Evolutionary conservation across 2,329 filamentous ascomycete species (phyloP).

Genomic region (Fusarium penzigii): DNA sequence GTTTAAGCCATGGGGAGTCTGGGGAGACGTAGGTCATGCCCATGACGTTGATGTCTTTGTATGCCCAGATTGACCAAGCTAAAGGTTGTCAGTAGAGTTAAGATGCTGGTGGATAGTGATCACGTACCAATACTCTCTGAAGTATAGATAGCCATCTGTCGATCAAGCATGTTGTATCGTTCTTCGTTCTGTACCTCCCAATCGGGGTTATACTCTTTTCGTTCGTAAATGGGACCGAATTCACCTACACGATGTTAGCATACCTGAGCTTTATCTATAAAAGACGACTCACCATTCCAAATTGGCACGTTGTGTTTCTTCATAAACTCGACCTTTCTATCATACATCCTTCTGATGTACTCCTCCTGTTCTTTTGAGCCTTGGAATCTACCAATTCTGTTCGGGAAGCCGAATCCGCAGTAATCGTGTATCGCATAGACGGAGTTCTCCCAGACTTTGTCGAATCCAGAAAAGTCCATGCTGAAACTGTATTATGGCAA

Average conservation of each 20-base stretch:
- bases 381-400: constrained; percentile 36
- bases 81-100: not conserved
- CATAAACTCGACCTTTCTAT: constrained; percentile 46
- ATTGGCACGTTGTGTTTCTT: constrained; percentile 39
- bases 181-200: constrained; percentile 33
- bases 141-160: constrained; percentile 40
- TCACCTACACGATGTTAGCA: constrained; percentile 34
- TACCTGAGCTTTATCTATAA: fast-evolving
- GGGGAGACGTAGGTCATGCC: constrained; percentile 53
- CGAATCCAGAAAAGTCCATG: constrained; percentile 32
- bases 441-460: constrained; percentile 43
- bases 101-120: fast-evolving
- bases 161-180: constrained; percentile 41
- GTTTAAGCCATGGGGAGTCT: constrained; percentile 48
- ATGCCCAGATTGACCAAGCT: constrained; percentile 61
- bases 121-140: constrained; percentile 23
- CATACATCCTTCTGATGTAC: constrained; percentile 33
- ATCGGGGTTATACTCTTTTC: constrained; percentile 34
- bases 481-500: constrained; percentile 21
- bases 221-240: constrained; percentile 51
- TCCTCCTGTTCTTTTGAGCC: constrained; percentile 41
- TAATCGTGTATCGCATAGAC: constrained; percentile 58
- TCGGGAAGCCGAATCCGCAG: constrained; percentile 50
- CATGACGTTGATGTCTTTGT: constrained; percentile 57
- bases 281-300: constrained; percentile 38